phyloP scores from a whole-genome alignment of 352 stramenopile species.

The Aphanomyces invadans region DNA sequence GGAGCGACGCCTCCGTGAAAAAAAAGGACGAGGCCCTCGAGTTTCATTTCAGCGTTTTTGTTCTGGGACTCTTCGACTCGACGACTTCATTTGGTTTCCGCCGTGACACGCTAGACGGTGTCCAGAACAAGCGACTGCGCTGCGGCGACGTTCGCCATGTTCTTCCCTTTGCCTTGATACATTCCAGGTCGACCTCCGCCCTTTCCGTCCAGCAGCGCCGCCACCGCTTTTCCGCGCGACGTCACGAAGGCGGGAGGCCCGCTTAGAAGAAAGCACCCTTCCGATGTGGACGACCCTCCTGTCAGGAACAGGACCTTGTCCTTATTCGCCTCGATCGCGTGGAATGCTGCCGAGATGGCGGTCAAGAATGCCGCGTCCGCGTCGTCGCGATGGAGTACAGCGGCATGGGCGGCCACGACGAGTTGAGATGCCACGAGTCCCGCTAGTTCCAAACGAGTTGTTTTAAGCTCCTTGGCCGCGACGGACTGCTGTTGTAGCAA shows the following conservation, averaged over 20 bases:
- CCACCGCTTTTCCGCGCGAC: conserved; percentile 43
- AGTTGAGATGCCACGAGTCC: conserved; percentile 42
- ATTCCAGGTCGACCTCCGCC: conserved; percentile 64
- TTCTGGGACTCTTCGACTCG: too few species aligned
- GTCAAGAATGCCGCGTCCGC: conserved; percentile 67
- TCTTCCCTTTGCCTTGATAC: conserved; percentile 72
- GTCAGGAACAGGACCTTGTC: conserved; percentile 40
- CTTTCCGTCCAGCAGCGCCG: conserved; percentile 60
- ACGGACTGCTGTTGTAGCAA: conserved; percentile 53
- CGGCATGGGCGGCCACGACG: conserved; percentile 29
- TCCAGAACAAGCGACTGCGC: conserved; percentile 41
- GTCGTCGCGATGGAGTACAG: conserved; percentile 51
- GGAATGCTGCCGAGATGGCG: conserved; percentile 40
- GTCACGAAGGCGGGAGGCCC: conserved; percentile 49
- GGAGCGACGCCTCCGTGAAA: too few species aligned
- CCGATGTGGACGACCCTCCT: conserved; percentile 36
- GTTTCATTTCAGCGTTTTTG: too few species aligned
- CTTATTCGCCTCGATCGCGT: conserved; percentile 33
- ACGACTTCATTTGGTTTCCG: too few species aligned
- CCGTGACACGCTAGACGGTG: too few species aligned
- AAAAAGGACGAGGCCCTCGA: too few species aligned
- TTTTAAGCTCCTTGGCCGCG: conserved; percentile 58
- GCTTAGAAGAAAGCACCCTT: conserved; percentile 64
- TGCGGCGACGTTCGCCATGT: conserved; percentile 38
- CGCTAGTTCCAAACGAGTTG: conserved; percentile 61